Evolutionary conservation across 768 basidiomycete genomes (phyloP).

Genomic region (Mycena chlorophos): DNA sequence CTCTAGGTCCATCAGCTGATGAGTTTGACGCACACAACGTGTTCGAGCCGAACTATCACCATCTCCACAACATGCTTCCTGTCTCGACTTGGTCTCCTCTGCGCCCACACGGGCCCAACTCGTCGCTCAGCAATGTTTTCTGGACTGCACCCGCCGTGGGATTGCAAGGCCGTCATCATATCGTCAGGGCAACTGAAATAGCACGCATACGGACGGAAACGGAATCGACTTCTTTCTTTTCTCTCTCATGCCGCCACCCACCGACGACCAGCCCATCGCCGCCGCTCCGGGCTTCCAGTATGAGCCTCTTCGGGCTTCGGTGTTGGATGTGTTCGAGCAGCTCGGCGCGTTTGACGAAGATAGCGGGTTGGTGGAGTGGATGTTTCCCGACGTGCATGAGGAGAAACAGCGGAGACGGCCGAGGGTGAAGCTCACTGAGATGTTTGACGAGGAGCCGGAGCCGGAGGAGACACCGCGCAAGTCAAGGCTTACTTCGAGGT

Average conservation of each 20-base stretch:
- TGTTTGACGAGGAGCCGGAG: constrained; percentile 2
- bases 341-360: constrained; percentile 22
- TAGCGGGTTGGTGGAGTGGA: constrained; percentile 20
- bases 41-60: too few species aligned
- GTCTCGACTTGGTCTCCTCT: too few species aligned
- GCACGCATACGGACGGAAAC: not conserved
- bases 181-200: constrained; percentile 4
- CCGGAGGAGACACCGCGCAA: constrained; percentile 12
- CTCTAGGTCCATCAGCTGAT: too few species aligned
- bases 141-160: not conserved
- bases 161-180: not conserved
- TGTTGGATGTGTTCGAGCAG: constrained; percentile 19
- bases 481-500: constrained; percentile 10
- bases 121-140: too few species aligned
- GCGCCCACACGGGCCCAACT: too few species aligned
- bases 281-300: constrained; percentile 8
- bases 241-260: constrained; percentile 16
- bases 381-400: constrained; percentile 18
- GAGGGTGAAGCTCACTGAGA: constrained; percentile 17
- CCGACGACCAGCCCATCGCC: constrained; percentile 5
- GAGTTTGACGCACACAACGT: too few species aligned
- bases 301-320: constrained; percentile 21
- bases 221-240: constrained; percentile 2
- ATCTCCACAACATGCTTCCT: too few species aligned
- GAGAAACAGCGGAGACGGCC: constrained; percentile 9